Percentiles rank a stretch among this genome's conserved stretches.
Evolutionary conservation across 179 eudicot genomes (phyloP).

Genomic region (Actinidia chinensis): DNA sequence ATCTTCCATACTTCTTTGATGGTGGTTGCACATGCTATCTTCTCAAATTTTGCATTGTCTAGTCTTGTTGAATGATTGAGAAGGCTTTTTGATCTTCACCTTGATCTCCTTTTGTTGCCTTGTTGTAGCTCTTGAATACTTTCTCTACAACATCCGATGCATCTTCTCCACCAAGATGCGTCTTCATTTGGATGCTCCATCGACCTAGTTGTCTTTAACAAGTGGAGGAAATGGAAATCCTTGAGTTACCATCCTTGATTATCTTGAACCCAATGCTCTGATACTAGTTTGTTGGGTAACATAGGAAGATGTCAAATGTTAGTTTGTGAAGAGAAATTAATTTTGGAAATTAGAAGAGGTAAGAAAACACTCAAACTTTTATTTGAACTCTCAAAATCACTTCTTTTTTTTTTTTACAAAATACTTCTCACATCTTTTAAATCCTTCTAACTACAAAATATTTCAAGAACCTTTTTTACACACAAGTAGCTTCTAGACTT

Average conservation of each 20-base stretch:
- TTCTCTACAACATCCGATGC: neutral
- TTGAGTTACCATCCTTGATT: neutral
- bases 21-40: conserved; percentile 9
- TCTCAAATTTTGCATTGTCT: conserved; percentile 10
- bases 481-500: no score
- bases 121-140: no score
- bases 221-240: neutral
- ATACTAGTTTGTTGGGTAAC: neutral
- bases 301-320: no score
- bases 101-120: neutral
- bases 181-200: neutral
- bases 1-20: conserved; percentile 24
- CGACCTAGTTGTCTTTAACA: neutral
- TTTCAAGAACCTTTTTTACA: no score
- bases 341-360: no score
- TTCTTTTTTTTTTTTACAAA: no score
- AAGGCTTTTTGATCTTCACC: conserved; percentile 10
- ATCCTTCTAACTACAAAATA: no score
- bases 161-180: neutral
- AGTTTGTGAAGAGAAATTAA: no score
- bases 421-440: no score
- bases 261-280: neutral
- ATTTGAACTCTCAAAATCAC: no score
- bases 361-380: no score
- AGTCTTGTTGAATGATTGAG: conserved; percentile 9